phyloP scores from a whole-genome alignment of 164 flowering plant species.

The Macadamia tetraphylla region DNA sequence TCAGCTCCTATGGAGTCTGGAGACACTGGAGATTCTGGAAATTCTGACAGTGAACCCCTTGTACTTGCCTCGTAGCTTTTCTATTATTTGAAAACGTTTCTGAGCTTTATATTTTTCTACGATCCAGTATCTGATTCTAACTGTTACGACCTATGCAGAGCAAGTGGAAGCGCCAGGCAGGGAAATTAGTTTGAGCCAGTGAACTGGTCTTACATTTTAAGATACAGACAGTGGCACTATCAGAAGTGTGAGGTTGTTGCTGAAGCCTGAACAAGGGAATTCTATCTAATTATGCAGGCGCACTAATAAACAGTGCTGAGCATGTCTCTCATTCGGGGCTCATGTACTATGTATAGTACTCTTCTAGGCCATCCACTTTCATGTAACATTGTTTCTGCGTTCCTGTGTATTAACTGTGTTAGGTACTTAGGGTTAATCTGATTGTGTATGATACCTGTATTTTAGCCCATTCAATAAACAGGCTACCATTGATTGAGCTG shows the following conservation, averaged over 20 bases:
- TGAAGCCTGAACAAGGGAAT: background rate
- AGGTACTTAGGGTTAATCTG: background rate
- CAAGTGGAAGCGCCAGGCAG: constrained; percentile 47
- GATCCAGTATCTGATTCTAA: background rate
- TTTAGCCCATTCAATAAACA: background rate
- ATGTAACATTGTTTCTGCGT: background rate
- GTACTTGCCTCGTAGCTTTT: constrained; percentile 27
- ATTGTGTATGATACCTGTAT: background rate
- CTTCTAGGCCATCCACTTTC: background rate
- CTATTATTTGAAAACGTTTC: background rate
- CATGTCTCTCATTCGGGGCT: background rate
- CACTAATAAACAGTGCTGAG: constrained; percentile 1
- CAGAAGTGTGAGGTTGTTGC: background rate
- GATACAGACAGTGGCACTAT: background rate
- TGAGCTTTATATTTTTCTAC: background rate
- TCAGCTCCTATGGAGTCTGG: constrained; percentile 17
- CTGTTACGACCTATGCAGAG: constrained; percentile 36
- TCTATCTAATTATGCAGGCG: background rate
- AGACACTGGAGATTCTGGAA: constrained; percentile 43
- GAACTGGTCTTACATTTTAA: background rate
- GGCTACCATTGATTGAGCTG: background rate
- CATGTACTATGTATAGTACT: background rate
- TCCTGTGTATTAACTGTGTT: background rate
- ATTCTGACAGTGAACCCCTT: constrained; percentile 79
- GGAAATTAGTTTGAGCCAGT: constrained; percentile 17